Conservation (phyloP, 371 early-diverging fungal species). For the Syncephalastrum monosporum region DNA sequence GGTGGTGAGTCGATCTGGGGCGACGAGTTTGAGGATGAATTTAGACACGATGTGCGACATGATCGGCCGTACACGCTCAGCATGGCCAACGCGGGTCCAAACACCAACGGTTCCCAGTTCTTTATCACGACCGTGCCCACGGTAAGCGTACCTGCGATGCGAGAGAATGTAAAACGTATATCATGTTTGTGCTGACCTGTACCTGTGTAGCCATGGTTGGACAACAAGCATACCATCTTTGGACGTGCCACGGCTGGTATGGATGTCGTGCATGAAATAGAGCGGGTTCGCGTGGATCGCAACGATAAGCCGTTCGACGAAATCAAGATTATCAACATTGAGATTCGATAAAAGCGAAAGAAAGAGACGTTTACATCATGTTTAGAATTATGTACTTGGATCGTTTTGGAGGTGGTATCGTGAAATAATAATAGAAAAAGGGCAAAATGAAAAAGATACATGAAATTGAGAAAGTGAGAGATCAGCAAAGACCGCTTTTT, state of each 20-base stretch:
- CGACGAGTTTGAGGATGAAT: constrained; percentile 95
- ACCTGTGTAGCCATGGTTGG: constrained; percentile 79
- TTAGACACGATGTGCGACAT: constrained; percentile 76
- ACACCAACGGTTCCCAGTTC: constrained; percentile 95
- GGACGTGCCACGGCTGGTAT: constrained; percentile 93
- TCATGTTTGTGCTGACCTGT: neutral
- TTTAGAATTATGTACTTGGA: no score
- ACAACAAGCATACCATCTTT: constrained; percentile 97
- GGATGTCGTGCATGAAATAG: constrained; percentile 91
- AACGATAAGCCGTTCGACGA: constrained; percentile 81
- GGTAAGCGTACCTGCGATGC: constrained; percentile 42
- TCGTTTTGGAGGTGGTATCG: no score
- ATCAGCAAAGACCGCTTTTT: no score
- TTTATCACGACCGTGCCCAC: constrained; percentile 95
- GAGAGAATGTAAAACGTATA: neutral
- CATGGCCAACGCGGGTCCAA: constrained; percentile 98
- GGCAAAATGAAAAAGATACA: no score
- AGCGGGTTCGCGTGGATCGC: constrained; percentile 72
- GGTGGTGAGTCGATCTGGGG: constrained; percentile 97
- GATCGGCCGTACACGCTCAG: constrained; percentile 89
- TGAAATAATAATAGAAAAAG: no score
- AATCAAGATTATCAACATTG: constrained; percentile 69
- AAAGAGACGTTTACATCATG: neutral
- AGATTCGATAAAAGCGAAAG: constrained; percentile 51
- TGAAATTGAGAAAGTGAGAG: no score